Conservation (phyloP, 2,329 filamentous ascomycete species). For the Fusarium globosum region DNA sequence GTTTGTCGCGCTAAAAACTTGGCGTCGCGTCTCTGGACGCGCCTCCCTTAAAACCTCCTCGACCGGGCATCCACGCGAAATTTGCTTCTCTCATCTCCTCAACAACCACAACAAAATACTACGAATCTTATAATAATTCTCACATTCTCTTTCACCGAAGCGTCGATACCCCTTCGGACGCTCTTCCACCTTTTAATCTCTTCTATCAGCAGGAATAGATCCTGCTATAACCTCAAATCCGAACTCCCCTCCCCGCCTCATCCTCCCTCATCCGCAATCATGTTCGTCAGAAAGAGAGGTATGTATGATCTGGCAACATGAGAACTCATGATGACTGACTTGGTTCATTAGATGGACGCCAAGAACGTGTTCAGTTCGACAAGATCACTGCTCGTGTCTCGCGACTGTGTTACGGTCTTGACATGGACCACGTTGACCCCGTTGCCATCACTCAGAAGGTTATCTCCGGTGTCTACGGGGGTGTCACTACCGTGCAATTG, state of each 20-base stretch:
- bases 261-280: conserved; percentile 51
- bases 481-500: conserved; percentile 94
- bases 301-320: conserved; percentile 48
- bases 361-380: conserved; percentile 99
- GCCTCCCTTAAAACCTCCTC: conserved; percentile 52
- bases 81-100: conserved; percentile 41
- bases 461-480: conserved; percentile 98
- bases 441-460: conserved; percentile 99
- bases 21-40: conserved; percentile 52
- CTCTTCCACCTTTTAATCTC: conserved; percentile 41
- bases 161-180: conserved; percentile 25
- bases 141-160: conserved; percentile 30
- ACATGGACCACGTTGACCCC: conserved; percentile 93
- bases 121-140: conserved; percentile 23
- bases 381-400: conserved; percentile 99
- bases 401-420: conserved; percentile 95
- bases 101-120: conserved; percentile 39
- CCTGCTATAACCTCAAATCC: conserved; percentile 36
- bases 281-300: conserved; percentile 75
- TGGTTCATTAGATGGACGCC: conserved; percentile 82
- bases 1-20: conserved; percentile 50
- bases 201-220: conserved; percentile 41
- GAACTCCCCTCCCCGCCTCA: conserved; percentile 34
- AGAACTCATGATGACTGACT: conserved; percentile 44
- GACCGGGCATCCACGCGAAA: conserved; percentile 38